These are phyloP conservation scores for Gaillardinia entomophila DNA, from an alignment of 805 yeast genomes.

Conservation along the genomic window DNA sequence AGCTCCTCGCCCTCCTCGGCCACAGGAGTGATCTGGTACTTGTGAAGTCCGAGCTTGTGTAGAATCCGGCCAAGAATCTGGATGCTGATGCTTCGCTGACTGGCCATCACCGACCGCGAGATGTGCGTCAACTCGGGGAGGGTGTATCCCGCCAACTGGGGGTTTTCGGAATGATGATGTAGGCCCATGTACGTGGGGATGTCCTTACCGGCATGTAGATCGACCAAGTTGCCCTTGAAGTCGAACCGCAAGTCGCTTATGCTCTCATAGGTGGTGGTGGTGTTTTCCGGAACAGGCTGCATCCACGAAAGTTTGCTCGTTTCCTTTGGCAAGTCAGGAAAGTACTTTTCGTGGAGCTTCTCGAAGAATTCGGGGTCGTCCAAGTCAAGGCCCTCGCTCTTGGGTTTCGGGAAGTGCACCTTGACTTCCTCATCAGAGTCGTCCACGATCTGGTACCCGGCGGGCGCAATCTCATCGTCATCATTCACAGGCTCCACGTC, in stretches of 20 bases:
- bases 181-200: conserved; percentile 59
- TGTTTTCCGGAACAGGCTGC: conserved; percentile 50
- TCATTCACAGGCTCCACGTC: conserved; percentile 48
- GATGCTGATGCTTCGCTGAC: conserved; percentile 83
- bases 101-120: conserved; percentile 69
- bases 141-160: conserved; percentile 90
- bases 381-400: conserved; percentile 44
- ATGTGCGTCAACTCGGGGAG: conserved; percentile 74
- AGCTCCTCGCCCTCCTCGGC: conserved; percentile 23
- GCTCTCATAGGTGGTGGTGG: conserved; percentile 41
- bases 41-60: conserved; percentile 67
- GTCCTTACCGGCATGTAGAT: conserved; percentile 29
- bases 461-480: conserved; percentile 33
- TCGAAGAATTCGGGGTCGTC: conserved; percentile 75
- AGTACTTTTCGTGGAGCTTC: conserved; percentile 76
- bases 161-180: conserved; percentile 88
- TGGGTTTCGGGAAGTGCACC: conserved; percentile 66
- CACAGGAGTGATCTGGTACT: conserved; percentile 48
- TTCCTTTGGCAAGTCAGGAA: conserved; percentile 85
- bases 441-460: conserved; percentile 31
- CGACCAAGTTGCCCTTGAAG: conserved; percentile 72
- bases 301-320: conserved; percentile 86
- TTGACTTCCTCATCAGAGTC: conserved; percentile 33
- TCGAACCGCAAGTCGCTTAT: conserved; percentile 79
- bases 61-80: conserved; percentile 83